Evolutionary conservation across 1,284 basidiomycete genomes (phyloP).

Genomic region (Agaricales sp.): DNA sequence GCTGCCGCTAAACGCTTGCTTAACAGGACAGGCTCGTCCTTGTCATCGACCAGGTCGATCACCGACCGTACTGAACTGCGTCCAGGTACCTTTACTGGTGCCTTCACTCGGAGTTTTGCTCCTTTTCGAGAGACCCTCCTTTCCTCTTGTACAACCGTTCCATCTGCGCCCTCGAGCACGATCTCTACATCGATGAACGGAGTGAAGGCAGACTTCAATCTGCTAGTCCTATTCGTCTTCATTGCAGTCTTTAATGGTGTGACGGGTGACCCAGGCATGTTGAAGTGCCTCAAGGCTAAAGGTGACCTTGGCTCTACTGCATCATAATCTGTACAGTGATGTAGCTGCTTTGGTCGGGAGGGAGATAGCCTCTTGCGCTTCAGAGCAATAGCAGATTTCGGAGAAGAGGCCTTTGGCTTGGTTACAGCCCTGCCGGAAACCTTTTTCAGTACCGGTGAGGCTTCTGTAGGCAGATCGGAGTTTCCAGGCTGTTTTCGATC

Average conservation of each 20-base stretch:
- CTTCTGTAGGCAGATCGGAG: not conserved
- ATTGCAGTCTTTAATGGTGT: conserved; percentile 11
- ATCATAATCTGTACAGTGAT: conserved; percentile 8
- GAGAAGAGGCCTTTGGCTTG: conserved; percentile 17
- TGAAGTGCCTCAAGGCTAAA: conserved; percentile 28
- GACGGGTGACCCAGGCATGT: conserved; percentile 31
- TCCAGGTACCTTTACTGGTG: not conserved
- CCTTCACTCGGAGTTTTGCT: conserved; percentile 16
- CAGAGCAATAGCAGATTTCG: conserved; percentile 26
- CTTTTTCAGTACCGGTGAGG: conserved; percentile 16
- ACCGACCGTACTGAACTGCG: not conserved
- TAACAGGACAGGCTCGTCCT: not conserved
- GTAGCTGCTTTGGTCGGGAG: conserved; percentile 9
- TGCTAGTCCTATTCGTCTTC: conserved; percentile 22
- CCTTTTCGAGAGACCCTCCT: conserved; percentile 32
- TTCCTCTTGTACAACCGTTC: conserved; percentile 44
- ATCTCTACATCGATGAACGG: conserved; percentile 57
- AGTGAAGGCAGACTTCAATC: conserved; percentile 23
- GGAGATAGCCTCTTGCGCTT: conserved; percentile 28
- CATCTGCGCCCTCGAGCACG: conserved; percentile 47
- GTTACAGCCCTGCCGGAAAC: conserved; percentile 13
- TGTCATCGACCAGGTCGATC: not conserved
- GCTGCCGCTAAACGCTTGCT: not conserved
- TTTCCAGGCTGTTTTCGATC: conserved; percentile 13
- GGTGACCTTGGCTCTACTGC: conserved; percentile 28